Base-by-base conservation (phyloP, 2,329 filamentous ascomycete species). In the Emergomyces africanus region DNA sequence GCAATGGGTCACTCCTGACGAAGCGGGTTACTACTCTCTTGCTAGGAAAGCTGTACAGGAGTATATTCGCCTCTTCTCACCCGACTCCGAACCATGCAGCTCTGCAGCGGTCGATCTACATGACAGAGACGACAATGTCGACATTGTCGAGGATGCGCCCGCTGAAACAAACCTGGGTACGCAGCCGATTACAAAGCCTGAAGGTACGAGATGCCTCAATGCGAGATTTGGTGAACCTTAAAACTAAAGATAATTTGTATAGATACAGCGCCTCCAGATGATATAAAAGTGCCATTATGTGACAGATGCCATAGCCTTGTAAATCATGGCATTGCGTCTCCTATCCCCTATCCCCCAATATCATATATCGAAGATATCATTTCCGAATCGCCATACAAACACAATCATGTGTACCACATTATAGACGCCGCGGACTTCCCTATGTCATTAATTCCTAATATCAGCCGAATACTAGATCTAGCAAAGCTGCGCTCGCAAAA, bases 401-500 rank as follows among this genome's bases (percentile, higher is more conserved):
- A 88, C 69, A 97, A 99, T 68, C 89, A 96, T 72, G 86, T 99
- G 62, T 99, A 97, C 70, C 94, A 99, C 72, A 80, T 99, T 30
- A 77, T 99, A 25, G 94, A 99, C 69, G 92, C 94, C 2, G 94
- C 91, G 61, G 94, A 99, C 72, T 97, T 99, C 64, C 94, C 94
- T 23, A 88, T 99, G 82, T 96, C 94, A 1, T 75, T 99, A 15
- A 79, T 97, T 3, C 89, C 90, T 0, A 83, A 85, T 50, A 81
- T 99, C 10, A 82, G 87, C 61, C 77, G 82, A 8, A 77, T 89
- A 0, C 78, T 96, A 1, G 79, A 85, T 39, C 77, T 90, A 10
- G 85, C 89, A 61, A 84, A 86, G 8, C 78, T 94, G 57, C 85
- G 92, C 59, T 87, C 88, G 0, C 82, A 83, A 62, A 97, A 96